Base-by-base conservation (phyloP, 2,329 filamentous ascomycete species). In the Huntiella decipiens region DNA sequence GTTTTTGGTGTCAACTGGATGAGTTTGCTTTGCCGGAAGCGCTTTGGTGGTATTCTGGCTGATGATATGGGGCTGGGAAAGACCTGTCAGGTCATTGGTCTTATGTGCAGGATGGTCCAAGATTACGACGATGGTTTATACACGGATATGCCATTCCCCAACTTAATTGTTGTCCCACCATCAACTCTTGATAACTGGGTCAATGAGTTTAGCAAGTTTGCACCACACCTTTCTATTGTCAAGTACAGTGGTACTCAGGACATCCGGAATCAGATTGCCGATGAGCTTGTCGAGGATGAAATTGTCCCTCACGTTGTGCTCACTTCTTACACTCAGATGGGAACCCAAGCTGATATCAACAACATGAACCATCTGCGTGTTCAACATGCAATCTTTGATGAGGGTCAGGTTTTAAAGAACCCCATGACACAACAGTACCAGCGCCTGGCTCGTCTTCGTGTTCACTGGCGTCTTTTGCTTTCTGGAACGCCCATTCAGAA, bases 31-130 rank as follows among this genome's bases (percentile, higher is more conserved):
- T 93, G 85, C 63, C 70, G 78, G 44, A 77, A 82, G 48, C 70
- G 77, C 22, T 72, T 92, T 44, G 88, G 84, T 39, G 88, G 86
- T 51, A 96, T 98, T 47, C 67, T 98, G 13, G 91, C 91, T 1
- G 91, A 98, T 58, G 91, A 98, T 58, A 98, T 98, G 91, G 91
- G 83, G 44, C 66, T 88, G 36, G 91, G 91, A 39, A 98, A 98
- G 67, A 98, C 91, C 0, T 95, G 86, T 55, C 88, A 98, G 56
- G 85, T 96, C 51, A 94, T 98, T 53, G 78, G 85, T 0, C 85
- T 98, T 55, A 70, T 98, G 39, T 82, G 85, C 12, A 79, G 94
- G 54, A 66, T 98, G 19, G 76, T 82, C 12, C 76, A 86, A 56
- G 73, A 73, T 28, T 74, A 67, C 50, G 56, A 66, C 32, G 55